Evolutionary conservation across 257 asterid species (phyloP), one percentile per base, ranked within the genome.

Genomic region (Ilex asprella): DNA sequence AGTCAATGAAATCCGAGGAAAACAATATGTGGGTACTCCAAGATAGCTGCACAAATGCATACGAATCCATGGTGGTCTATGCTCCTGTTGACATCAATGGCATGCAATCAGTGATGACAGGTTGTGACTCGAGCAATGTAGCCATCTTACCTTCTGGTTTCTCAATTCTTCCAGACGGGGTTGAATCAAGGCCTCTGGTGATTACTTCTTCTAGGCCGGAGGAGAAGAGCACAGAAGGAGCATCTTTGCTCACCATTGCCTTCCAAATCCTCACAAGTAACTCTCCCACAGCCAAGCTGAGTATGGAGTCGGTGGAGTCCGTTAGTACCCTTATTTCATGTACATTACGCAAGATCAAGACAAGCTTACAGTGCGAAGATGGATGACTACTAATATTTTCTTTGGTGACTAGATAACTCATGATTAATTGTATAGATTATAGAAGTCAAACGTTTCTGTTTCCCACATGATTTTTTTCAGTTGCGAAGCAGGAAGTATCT

Each of bases 101-200:
- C 69, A 82, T 86, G 84, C 90, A 88, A 65, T 76, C 95, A 0
- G 90, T 88, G 55, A 81, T 87, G 75, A 76, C 91, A 49, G 98
- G 98, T 16, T 75, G 92, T 3, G 92, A 88, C 81, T 86, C 94
- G 0, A 86, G 88, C 83, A 81, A 75, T 61, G 65, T 76, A 12
- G 82, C 85, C n/a, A 54, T 86, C n/a, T 73, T 86, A 16, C 84
- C 95, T 39, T 91, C 94, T 0, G 98, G 96, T 31, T 90, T 85
- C 82, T 82, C 91, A 16, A 84, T 90, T 62, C 85, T 85, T 16
- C 81, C 95, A 0, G 96, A 90, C 60, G 91, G 95, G 58, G 16
- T 79, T n/a, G 95, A 90, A 64, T 81, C 88, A 2, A 82, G 88
- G 83, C 82, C 86, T 0, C 60, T 64, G 56, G 78, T 87, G 2